Base-by-base conservation (phyloP, 2,329 filamentous ascomycete genomes). In the Calonectria pauciramosa region DNA sequence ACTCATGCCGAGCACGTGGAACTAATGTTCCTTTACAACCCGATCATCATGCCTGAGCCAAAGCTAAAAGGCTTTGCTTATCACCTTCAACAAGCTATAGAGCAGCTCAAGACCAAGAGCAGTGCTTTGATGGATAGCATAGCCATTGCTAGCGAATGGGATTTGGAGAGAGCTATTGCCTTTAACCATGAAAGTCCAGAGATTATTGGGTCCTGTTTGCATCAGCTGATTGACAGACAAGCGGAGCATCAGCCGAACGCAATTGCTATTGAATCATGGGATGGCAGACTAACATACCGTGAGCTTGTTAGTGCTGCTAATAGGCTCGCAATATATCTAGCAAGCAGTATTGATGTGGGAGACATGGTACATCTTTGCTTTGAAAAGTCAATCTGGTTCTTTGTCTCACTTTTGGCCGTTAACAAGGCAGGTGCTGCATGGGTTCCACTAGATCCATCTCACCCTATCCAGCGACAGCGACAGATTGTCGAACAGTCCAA, bases 241-340 rank as follows among this genome's bases (percentile, higher is more conserved):
- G 38, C 14, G 28, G 10, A 7, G 10, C 4, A 23, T 5, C 20
- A 18, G 28, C 26, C 26, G 16, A 8, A 30, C 28, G 41, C 14
- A 23, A 51, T 66, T 54, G 70, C 72, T 72, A 44, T 79, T 23
- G 82, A 80, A n/a, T 76, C 77, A 47, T 79, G 78, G 71, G 76
- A 76, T 66, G n/a, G 54, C 20, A 36, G 23, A 60, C 13, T 60
- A 10, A 36, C 54, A 38, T 60, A 60, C 38, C 26, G 20, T 9
- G 18, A 60, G n/a, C 32, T 60, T 8, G 32, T 23, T 26, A 38
- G 20, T 23, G 34, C 54, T 7, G 54, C 54, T 2, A 38, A 60
- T 38, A 60, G 54, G 11, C 54, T 60, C 26, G 54, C 54, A 14
- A n/a, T 16, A 3, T 60, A 60, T 60, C 9, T 60, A 4, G 54